A percentile compares a stretch with the other conserved stretches of the same genome.
Conservation (phyloP, 441 rosid genomes). For the Corymbia calophylla region DNA sequence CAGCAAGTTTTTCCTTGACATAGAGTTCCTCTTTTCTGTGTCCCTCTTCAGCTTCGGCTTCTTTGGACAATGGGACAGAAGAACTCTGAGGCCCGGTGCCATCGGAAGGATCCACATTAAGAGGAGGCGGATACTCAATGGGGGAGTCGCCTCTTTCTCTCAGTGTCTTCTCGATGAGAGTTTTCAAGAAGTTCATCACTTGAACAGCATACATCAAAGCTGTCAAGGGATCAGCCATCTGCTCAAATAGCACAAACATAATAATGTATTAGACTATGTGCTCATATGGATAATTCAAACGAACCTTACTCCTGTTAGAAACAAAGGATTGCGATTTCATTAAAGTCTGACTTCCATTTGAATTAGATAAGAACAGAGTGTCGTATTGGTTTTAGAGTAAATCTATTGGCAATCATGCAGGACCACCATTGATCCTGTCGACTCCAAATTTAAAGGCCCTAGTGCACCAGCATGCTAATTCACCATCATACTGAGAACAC, state of each 20-base stretch:
- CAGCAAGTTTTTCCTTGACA: constrained; percentile 26
- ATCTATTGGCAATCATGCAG: background rate
- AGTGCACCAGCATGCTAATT: background rate
- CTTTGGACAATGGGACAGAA: constrained; percentile 20
- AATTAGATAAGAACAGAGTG: background rate
- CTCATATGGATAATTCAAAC: background rate
- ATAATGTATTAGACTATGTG: background rate
- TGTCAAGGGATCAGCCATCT: constrained; percentile 76
- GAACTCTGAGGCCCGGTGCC: constrained; percentile 35
- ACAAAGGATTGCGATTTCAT: background rate
- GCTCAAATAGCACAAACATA: constrained; percentile 7
- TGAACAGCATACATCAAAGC: constrained; percentile 71
- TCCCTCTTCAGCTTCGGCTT: constrained; percentile 16
- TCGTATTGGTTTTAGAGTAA: background rate
- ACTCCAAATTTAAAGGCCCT: background rate
- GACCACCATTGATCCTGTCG: background rate
- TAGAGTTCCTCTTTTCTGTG: constrained; percentile 19
- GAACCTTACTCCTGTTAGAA: background rate
- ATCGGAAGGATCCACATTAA: constrained; percentile 33
- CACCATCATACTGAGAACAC: background rate
- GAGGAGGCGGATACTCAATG: constrained; percentile 17
- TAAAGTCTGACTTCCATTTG: background rate
- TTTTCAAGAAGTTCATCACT: constrained; percentile 66
- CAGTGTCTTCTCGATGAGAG: constrained; percentile 38
- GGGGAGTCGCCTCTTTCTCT: constrained; percentile 36